A percentile compares a stretch with the other conserved stretches of the same genome.
phyloP scores from a whole-genome alignment of 148 eudicot genomes.

The Chenopodium berlandieri region DNA sequence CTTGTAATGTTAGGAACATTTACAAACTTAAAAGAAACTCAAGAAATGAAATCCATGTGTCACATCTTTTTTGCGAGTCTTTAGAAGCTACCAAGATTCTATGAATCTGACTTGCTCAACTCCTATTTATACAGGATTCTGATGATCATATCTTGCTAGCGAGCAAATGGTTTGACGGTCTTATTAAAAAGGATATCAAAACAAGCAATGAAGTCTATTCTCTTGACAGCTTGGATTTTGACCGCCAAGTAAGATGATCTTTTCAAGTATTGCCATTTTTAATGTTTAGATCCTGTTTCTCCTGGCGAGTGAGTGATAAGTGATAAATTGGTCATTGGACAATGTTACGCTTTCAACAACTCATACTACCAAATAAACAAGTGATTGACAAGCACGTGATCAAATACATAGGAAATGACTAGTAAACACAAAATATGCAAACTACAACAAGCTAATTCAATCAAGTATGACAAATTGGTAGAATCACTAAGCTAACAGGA shows the following conservation, averaged over 20 bases:
- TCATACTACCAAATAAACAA: too few species aligned
- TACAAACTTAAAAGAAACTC: too few species aligned
- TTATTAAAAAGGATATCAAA: slow-evolving; percentile 59
- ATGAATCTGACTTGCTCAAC: slow-evolving; percentile 2
- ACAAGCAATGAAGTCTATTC: slow-evolving; percentile 80
- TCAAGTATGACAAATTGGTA: too few species aligned
- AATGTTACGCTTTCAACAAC: too few species aligned
- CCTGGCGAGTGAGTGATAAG: not conserved
- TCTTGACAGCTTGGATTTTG: slow-evolving; percentile 66
- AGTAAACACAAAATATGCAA: too few species aligned
- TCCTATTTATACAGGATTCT: slow-evolving; percentile 42
- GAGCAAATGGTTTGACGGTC: slow-evolving; percentile 67
- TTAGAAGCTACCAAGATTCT: not conserved
- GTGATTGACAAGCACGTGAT: too few species aligned
- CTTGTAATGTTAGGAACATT: too few species aligned
- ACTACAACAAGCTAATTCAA: too few species aligned
- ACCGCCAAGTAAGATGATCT: slow-evolving; percentile 67
- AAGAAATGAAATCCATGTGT: not conserved
- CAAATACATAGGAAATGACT: too few species aligned
- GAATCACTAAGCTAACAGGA: too few species aligned
- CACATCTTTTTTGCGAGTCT: not conserved
- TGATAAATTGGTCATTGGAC: too few species aligned
- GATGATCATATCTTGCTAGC: slow-evolving; percentile 37
- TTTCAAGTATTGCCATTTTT: not conserved
- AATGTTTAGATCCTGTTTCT: not conserved